Percentiles rank a stretch among this genome's conserved stretches.
phyloP scores from a whole-genome alignment of 345 rosid species.

The Eucalyptus brandiana region DNA sequence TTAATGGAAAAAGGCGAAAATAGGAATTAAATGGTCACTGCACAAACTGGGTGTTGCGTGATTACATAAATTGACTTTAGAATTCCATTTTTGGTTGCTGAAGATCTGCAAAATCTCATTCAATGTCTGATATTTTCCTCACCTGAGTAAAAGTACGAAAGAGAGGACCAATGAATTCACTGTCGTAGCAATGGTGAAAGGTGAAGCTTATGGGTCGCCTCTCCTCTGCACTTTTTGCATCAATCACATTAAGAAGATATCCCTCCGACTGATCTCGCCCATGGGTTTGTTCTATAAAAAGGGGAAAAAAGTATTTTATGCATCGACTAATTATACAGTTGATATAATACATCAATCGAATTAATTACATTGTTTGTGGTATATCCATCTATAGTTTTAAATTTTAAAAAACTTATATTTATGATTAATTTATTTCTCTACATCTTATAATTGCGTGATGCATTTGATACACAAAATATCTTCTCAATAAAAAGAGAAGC shows the following conservation, averaged over 20 bases:
- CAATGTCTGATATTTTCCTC: not conserved
- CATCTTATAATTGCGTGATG: accelerated
- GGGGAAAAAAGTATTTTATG: not conserved
- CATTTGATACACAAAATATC: not conserved
- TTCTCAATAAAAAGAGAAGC: not conserved
- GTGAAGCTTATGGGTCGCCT: not conserved
- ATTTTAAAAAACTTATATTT: accelerated
- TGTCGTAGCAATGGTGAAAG: not conserved
- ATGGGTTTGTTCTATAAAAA: not conserved
- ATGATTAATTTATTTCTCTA: not conserved
- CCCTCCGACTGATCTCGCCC: not conserved
- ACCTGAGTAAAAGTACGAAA: not conserved
- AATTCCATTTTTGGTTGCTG: not conserved
- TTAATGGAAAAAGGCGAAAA: not conserved
- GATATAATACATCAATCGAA: not conserved
- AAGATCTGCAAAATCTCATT: not conserved
- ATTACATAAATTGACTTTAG: not conserved
- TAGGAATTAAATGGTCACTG: not conserved
- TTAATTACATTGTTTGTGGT: not conserved
- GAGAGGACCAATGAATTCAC: not conserved
- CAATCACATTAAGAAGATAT: not conserved
- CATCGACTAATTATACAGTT: not conserved
- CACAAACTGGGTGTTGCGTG: not conserved
- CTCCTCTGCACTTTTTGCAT: not conserved
- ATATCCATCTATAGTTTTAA: not conserved